Evolutionary conservation across 164 flowering plant genomes (phyloP).

Genomic region (Nymphaea thermarum): DNA sequence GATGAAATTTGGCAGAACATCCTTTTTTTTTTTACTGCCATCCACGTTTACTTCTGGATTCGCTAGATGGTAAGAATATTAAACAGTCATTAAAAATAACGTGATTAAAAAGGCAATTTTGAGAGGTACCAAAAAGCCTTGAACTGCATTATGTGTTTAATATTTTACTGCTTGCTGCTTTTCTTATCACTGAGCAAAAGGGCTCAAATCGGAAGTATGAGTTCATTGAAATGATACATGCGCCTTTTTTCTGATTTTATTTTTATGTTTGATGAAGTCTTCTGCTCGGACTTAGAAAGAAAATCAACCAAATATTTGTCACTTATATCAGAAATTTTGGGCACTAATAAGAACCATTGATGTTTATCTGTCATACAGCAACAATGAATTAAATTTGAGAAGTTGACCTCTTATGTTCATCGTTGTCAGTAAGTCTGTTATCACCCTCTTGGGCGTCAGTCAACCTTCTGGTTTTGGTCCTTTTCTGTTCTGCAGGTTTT

Average conservation of each 20-base stretch:
- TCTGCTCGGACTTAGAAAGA: neutral
- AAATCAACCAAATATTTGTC: neutral
- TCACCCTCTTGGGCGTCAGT: neutral
- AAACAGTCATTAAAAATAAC: neutral
- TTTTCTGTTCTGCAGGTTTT: conserved; percentile 42
- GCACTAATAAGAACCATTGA: neutral
- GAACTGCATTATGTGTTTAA: too few relatives aligned
- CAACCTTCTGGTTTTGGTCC: neutral
- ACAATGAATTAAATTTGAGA: too few relatives aligned
- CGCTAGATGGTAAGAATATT: neutral
- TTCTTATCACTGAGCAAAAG: too few relatives aligned
- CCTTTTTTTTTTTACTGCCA: neutral
- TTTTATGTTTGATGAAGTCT: neutral
- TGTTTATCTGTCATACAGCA: too few relatives aligned
- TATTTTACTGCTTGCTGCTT: too few relatives aligned
- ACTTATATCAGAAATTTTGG: neutral
- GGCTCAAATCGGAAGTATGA: too few relatives aligned
- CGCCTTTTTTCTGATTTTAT: too few relatives aligned
- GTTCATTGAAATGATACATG: too few relatives aligned
- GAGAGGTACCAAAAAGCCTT: too few relatives aligned
- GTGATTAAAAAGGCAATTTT: neutral
- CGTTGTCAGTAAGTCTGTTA: neutral
- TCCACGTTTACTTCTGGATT: neutral
- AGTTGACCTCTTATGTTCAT: neutral
- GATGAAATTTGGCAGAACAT: neutral